Evolutionary conservation across 106 monocot species (phyloP).

Genomic region (Ottelia alismoides): DNA sequence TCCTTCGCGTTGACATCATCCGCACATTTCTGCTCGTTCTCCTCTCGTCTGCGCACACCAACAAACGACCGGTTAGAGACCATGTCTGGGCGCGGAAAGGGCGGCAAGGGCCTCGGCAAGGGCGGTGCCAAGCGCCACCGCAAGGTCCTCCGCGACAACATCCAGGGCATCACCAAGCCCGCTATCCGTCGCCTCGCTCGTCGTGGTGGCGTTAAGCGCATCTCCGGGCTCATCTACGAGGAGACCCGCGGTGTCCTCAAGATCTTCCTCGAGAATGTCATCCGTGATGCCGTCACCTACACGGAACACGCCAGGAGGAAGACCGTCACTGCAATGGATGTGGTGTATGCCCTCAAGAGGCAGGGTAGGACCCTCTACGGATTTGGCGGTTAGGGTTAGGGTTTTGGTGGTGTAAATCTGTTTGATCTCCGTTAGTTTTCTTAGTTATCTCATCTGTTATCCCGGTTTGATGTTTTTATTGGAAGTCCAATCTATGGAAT

Average conservation of each 20-base stretch:
- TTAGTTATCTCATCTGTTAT: too few species aligned
- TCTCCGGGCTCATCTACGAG: conserved; percentile 37
- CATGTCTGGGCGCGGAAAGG: conserved; percentile 6
- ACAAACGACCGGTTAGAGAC: too few species aligned
- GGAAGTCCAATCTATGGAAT: too few species aligned
- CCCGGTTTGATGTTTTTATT: too few species aligned
- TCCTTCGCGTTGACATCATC: too few species aligned
- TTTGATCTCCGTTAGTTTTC: too few species aligned
- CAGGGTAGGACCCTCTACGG: background rate
- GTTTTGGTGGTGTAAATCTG: too few species aligned
- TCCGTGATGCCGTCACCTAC: conserved; percentile 32
- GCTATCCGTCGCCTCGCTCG: conserved; percentile 50
- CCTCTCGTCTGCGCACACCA: too few species aligned
- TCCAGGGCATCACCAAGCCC: conserved; percentile 80
- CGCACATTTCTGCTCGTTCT: too few species aligned
- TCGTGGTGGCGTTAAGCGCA: conserved; percentile 31
- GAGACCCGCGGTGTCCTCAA: conserved; percentile 30
- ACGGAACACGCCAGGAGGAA: conserved; percentile 3
- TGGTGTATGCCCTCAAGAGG: background rate
- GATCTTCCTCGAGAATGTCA: conserved; percentile 26
- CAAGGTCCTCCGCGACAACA: conserved; percentile 73
- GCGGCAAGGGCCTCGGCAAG: conserved; percentile 3
- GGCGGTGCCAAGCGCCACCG: conserved; percentile 6
- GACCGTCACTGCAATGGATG: background rate
- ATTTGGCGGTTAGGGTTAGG: too few species aligned